Evolutionary conservation across 768 basidiomycete species (phyloP).

Genomic region (Coprinopsis cinerea): DNA sequence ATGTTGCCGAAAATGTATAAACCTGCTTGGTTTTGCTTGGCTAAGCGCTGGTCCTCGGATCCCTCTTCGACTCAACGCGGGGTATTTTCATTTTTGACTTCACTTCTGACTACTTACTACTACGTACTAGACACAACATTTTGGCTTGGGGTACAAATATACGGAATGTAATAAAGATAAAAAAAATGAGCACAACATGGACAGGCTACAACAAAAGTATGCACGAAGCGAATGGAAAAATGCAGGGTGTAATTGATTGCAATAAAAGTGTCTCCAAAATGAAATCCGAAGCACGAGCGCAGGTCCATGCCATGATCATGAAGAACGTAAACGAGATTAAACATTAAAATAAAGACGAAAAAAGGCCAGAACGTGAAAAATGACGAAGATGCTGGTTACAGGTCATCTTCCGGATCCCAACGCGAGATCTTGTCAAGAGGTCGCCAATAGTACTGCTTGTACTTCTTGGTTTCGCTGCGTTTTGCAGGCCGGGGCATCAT

Average conservation of each 20-base stretch:
- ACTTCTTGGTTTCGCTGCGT: conserved; percentile 73
- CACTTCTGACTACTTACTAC: neutral
- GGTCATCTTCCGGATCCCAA: conserved; percentile 71
- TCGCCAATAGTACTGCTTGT: conserved; percentile 79
- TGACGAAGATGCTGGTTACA: conserved; percentile 22
- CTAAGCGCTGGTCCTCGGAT: neutral
- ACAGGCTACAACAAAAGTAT: neutral
- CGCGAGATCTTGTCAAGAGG: conserved; percentile 66
- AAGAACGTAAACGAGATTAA: neutral
- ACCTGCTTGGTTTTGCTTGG: neutral
- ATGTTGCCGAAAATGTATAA: neutral
- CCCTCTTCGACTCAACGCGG: neutral
- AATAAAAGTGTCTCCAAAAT: too few relatives aligned
- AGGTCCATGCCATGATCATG: neutral
- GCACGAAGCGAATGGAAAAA: neutral
- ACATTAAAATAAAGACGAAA: neutral
- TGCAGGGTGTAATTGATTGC: neutral
- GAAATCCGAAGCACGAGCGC: too few relatives aligned
- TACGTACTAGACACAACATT: too few relatives aligned
- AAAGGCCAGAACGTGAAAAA: neutral
- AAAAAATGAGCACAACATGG: neutral
- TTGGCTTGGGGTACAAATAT: neutral
- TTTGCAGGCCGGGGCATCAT: conserved; percentile 76
- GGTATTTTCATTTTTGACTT: neutral
- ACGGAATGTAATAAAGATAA: neutral